Conservation (phyloP, 805 yeast genomes). For the Tetrapisispora pingtungensis region DNA sequence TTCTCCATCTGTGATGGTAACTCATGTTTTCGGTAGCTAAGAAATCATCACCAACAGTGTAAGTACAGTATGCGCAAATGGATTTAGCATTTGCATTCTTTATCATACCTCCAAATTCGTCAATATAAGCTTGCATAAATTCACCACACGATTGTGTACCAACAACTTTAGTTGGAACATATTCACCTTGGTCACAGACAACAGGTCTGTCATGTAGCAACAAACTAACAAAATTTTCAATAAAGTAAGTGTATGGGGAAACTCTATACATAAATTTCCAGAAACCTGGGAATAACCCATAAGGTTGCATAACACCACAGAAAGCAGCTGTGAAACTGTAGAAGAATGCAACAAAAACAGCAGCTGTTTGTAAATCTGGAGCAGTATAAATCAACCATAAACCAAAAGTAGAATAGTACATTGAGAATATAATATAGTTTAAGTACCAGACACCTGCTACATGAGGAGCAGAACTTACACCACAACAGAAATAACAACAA, state of each 20-base stretch:
- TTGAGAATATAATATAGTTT: slow-evolving; percentile 36
- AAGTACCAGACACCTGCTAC: slow-evolving; percentile 36
- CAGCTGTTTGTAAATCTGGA: slow-evolving; percentile 22
- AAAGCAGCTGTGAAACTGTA: slow-evolving; percentile 29
- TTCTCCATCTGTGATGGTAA: slow-evolving; percentile 40
- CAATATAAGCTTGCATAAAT: slow-evolving; percentile 15
- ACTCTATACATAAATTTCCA: slow-evolving; percentile 35
- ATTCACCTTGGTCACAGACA: slow-evolving; percentile 30
- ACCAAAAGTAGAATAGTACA: slow-evolving; percentile 35
- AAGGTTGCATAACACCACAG: slow-evolving; percentile 34
- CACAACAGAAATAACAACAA: slow-evolving; percentile 34
- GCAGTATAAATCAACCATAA: slow-evolving; percentile 25
- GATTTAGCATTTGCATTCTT: slow-evolving; percentile 30
- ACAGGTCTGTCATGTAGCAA: slow-evolving; percentile 40
- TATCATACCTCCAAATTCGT: slow-evolving; percentile 17
- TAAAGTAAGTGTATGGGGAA: slow-evolving; percentile 35
- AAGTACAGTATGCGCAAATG: slow-evolving; percentile 45
- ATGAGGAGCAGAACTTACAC: slow-evolving; percentile 22
- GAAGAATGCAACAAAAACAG: slow-evolving; percentile 17
- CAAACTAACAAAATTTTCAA: slow-evolving; percentile 38
- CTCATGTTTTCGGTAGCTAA: slow-evolving; percentile 29
- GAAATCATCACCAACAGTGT: slow-evolving; percentile 43
- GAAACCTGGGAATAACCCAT: slow-evolving; percentile 31
- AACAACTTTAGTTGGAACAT: slow-evolving; percentile 14
- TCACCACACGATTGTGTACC: slow-evolving; percentile 30